Percentiles rank a stretch among this genome's conserved stretches.
phyloP scores from a whole-genome alignment of 495 filamentous ascomycete species.

The Aspergillus carlsbadensis region DNA sequence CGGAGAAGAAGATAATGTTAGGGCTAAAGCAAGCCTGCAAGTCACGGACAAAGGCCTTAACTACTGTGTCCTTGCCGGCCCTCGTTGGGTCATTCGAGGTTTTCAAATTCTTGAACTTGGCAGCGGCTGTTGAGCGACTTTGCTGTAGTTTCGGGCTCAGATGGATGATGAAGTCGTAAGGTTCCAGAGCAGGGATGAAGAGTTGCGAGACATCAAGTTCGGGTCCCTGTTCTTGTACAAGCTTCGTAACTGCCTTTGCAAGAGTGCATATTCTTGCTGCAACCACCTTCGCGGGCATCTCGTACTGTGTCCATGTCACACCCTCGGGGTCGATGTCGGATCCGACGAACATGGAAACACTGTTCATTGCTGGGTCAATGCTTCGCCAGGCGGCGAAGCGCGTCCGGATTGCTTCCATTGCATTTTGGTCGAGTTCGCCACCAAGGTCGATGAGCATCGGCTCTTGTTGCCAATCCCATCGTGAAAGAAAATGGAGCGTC shows the following conservation, averaged over 20 bases:
- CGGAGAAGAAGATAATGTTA: constrained; percentile 72
- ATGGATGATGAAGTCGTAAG: constrained; percentile 84
- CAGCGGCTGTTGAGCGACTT: constrained; percentile 23
- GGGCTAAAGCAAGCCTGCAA: constrained; percentile 60
- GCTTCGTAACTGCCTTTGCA: constrained; percentile 66
- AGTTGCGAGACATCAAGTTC: constrained; percentile 59
- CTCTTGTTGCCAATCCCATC: constrained; percentile 88
- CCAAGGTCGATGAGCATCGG: constrained; percentile 75
- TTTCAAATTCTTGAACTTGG: constrained; percentile 72
- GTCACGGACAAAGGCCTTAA: constrained; percentile 55
- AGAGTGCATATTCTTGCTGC: constrained; percentile 80
- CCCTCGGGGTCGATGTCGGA: constrained; percentile 76
- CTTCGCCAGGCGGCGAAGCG: constrained; percentile 75
- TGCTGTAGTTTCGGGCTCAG: constrained; percentile 51
- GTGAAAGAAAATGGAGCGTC: constrained; percentile 70
- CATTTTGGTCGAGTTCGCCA: constrained; percentile 51
- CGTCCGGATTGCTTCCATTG: constrained; percentile 59
- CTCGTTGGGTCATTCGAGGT: constrained; percentile 17
- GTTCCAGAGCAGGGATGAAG: constrained; percentile 65
- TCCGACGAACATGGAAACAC: constrained; percentile 75
- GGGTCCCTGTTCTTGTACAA: constrained; percentile 55
- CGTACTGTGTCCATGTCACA: constrained; percentile 72
- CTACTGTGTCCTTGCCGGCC: constrained; percentile 36
- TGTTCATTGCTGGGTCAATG: constrained; percentile 85
- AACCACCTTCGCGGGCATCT: constrained; percentile 73